Percentiles rank a stretch among this genome's conserved stretches.
Conservation (phyloP, 2,329 filamentous ascomycete genomes). For the Stachybotrys echinatus region DNA sequence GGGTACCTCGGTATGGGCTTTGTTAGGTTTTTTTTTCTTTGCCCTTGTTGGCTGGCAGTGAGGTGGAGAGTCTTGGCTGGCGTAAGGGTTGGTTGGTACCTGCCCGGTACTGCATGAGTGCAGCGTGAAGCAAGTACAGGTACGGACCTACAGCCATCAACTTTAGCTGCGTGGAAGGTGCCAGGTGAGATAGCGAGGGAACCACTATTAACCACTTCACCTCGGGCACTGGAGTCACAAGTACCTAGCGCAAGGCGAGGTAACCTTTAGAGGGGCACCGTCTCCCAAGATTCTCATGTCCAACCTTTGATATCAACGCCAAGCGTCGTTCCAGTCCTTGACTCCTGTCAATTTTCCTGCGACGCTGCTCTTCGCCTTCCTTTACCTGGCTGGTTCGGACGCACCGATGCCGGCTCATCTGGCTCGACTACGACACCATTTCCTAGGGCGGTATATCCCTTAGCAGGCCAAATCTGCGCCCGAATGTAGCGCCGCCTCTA, state of each 20-base stretch:
- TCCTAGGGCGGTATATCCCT: conserved; percentile 31
- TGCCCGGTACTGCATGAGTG: no score
- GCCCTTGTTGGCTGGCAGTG: neutral
- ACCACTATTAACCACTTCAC: no score
- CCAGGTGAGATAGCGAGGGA: no score
- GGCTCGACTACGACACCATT: conserved; percentile 25
- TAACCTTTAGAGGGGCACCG: neutral
- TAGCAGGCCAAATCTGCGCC: conserved; percentile 35
- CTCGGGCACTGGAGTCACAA: no score
- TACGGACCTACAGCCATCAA: no score
- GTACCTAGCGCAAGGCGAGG: no score
- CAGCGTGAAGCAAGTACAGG: no score
- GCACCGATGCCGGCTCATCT: conserved; percentile 34
- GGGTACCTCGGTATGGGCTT: no score
- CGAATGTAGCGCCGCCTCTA: conserved; percentile 41
- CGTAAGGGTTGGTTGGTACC: neutral
- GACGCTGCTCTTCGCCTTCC: conserved; percentile 12
- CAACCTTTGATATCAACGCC: neutral
- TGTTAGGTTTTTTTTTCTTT: no score
- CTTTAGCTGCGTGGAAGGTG: no score
- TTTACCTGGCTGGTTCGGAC: conserved; percentile 21
- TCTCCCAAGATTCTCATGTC: neutral
- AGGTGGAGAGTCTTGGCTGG: neutral
- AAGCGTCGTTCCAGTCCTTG: neutral
- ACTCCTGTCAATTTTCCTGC: neutral